These are phyloP conservation scores for Phytophthora pisi DNA, from an alignment of 352 stramenopile genomes.

Conservation along the genomic window DNA sequence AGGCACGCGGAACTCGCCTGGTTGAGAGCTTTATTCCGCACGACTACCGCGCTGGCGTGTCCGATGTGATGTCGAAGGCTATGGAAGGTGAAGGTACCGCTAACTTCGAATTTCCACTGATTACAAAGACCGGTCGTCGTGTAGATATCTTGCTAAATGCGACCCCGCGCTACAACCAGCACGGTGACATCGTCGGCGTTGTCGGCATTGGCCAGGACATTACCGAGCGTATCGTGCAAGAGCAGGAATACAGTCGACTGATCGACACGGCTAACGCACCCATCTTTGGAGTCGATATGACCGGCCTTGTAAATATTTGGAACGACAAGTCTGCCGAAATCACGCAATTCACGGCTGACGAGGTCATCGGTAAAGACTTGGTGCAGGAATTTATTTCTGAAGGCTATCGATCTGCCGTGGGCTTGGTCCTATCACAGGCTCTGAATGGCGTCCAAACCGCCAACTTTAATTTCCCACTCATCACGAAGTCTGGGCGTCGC, in stretches of 20 bases:
- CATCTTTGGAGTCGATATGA: conserved; percentile 87
- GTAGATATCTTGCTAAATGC: conserved; percentile 88
- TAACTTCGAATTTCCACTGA: conserved; percentile 90
- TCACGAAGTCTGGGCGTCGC: conserved; percentile 73
- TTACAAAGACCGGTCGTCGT: conserved; percentile 76
- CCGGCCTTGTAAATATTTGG: conserved; percentile 87
- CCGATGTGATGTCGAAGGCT: conserved; percentile 67
- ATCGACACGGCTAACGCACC: conserved; percentile 90
- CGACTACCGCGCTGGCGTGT: conserved; percentile 67
- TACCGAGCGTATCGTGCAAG: conserved; percentile 81
- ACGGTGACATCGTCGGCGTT: conserved; percentile 80
- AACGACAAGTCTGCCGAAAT: conserved; percentile 92
- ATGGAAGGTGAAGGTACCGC: conserved; percentile 67
- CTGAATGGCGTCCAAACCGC: conserved; percentile 74
- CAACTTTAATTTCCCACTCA: conserved; percentile 87
- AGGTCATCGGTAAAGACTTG: conserved; percentile 89
- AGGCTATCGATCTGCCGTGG: conserved; percentile 68
- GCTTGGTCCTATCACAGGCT: conserved; percentile 68
- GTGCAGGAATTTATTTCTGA: conserved; percentile 91
- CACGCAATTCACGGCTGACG: conserved; percentile 86
- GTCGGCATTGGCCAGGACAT: conserved; percentile 87
- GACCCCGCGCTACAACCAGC: conserved; percentile 81
- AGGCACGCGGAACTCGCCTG: conserved; percentile 87
- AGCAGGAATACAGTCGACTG: conserved; percentile 87
- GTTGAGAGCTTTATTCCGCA: conserved; percentile 91